A percentile compares a stretch with the other conserved stretches of the same genome.
Conservation (phyloP, 78 protist genomes). For the Salpingoeca rosetta region DNA sequence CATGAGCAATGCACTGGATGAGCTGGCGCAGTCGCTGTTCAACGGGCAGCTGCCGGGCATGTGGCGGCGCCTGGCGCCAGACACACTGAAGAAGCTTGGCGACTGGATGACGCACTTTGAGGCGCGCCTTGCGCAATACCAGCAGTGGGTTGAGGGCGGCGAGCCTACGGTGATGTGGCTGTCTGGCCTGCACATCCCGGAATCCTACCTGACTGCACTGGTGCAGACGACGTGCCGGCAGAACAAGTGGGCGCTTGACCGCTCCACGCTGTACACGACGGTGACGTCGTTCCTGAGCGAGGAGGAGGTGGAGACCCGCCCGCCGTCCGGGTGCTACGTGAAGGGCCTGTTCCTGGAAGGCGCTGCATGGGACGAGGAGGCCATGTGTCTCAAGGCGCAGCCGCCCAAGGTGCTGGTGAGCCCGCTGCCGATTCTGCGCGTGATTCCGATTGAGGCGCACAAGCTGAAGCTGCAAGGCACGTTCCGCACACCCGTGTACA, state of each 20-base stretch:
- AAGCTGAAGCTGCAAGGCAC: constrained; percentile 53
- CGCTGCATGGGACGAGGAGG: constrained; percentile 67
- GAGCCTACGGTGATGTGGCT: constrained; percentile 85
- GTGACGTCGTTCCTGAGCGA: constrained; percentile 35
- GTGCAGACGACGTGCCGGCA: constrained; percentile 81
- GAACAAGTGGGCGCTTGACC: constrained; percentile 85
- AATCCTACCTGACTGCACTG: constrained; percentile 75
- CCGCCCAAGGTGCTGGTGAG: constrained; percentile 55
- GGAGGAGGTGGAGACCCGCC: constrained; percentile 16
- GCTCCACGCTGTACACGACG: constrained; percentile 49
- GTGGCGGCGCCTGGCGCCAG: constrained; percentile 72
- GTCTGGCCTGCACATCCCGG: constrained; percentile 84
- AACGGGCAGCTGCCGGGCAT: constrained; percentile 62
- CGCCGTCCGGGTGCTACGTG: constrained; percentile 66
- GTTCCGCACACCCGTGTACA: constrained; percentile 77
- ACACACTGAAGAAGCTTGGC: constrained; percentile 58
- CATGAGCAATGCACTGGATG: constrained; percentile 69
- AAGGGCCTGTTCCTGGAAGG: constrained; percentile 78
- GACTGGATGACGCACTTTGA: constrained; percentile 70
- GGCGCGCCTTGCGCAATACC: constrained; percentile 55
- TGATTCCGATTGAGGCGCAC: constrained; percentile 70
- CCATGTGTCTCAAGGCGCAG: constrained; percentile 38
- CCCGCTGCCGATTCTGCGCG: constrained; percentile 69
- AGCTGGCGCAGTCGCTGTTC: constrained; percentile 42
- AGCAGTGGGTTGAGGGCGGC: constrained; percentile 47